These are phyloP conservation scores for Phaeosphaeriaceae sp. DNA, from an alignment of 2,329 filamentous ascomycete genomes.

Conservation along the genomic window DNA sequence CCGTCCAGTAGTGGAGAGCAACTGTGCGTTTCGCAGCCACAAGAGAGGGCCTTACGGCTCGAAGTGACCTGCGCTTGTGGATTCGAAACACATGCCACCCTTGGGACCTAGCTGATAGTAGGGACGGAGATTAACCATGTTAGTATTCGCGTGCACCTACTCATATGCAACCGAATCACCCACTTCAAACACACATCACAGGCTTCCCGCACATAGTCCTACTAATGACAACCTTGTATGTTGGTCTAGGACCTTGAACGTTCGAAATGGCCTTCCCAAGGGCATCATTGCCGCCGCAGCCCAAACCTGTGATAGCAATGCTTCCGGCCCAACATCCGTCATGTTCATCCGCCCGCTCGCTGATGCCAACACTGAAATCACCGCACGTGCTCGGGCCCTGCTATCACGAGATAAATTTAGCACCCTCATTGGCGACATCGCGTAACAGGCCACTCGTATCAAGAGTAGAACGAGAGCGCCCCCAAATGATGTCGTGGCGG, in stretches of 20 bases:
- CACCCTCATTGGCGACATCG: constrained; percentile 17
- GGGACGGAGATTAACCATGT: constrained; percentile 10
- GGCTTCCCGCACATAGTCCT: constrained; percentile 11
- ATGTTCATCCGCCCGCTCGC: constrained; percentile 9
- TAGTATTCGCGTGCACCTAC: constrained; percentile 1
- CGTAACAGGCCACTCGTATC: constrained; percentile 23
- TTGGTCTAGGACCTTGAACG: constrained; percentile 13
- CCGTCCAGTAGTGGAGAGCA: constrained; percentile 1
- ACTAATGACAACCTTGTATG: constrained; percentile 8
- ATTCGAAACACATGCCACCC: not conserved
- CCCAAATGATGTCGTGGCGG: constrained; percentile 29
- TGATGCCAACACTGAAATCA: constrained; percentile 4
- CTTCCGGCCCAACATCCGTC: constrained; percentile 15
- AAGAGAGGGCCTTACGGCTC: not conserved
- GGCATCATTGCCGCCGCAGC: constrained; percentile 18
- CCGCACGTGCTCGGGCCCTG: constrained; percentile 27
- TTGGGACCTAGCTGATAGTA: not conserved
- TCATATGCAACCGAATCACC: constrained; percentile 15
- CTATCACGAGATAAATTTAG: constrained; percentile 26
- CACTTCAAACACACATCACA: constrained; percentile 9
- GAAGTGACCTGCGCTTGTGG: not conserved
- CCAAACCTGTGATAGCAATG: constrained; percentile 21
- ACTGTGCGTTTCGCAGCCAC: not conserved
- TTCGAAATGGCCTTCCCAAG: constrained; percentile 28
- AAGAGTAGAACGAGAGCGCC: not conserved